Evolutionary conservation across 1,284 basidiomycete genomes (phyloP), one percentile per base, ranked within the genome.

Genomic region (Lignosus rhinocerotis): DNA sequence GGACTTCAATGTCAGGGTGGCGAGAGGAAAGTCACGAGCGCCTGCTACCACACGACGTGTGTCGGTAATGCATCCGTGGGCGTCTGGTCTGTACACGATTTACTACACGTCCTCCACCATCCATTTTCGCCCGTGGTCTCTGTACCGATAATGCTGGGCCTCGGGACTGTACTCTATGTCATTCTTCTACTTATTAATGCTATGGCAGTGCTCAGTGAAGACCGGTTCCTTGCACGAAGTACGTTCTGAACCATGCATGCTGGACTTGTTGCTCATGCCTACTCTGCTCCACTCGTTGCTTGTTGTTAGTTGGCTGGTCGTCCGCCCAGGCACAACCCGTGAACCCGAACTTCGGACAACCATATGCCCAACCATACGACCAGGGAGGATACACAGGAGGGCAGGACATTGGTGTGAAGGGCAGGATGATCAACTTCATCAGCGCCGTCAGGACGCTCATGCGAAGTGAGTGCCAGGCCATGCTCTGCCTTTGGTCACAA

Each of bases 221-320:
- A 98, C 68, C 84, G 96, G 1, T 98, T 98, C 74, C 84, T 98
- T 47, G 92, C 94, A 21, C 81, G 90, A 73, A 94, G 96, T 98
- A 72, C 69, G 90, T 84, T 50, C 19, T 47, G 33, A 25, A 39
- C 50, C 53, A 25, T 48, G 12, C 46, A 30, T 32, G 21, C 41
- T 30, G 32, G 16, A 10, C 17, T 31, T n/a, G 41, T 19, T 56
- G 38, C 50, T 34, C 41, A 43, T 42, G 50, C 43, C 36, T 6
- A 1, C 36, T 39, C 36, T 30, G n/a, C 61, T 53, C 46, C 49
- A 54, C 63, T 10, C 25, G 9, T 33, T 25, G 21, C 68, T 2
- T 31, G 17, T 42, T 30, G 11, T 17, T 32, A 98, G 96, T 98
- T 72, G 96, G 96, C 53, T 98, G 95, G 94, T 90, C 92, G n/a